phyloP scores from a whole-genome alignment of 331 rosid species.

The Pyracantha coccinea region DNA sequence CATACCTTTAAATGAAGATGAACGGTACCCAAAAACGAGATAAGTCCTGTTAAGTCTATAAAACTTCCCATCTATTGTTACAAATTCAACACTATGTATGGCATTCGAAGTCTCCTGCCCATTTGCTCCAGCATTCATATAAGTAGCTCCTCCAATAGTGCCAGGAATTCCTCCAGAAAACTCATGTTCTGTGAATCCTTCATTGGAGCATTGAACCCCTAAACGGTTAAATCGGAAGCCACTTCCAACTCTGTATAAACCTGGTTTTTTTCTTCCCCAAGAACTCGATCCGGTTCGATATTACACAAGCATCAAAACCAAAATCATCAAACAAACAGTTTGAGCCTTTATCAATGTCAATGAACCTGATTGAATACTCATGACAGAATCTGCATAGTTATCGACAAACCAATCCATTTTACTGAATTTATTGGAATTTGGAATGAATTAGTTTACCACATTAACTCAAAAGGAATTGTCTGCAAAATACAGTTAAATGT shows the following conservation, averaged over 20 bases:
- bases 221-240: constrained; percentile 19
- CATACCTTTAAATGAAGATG: constrained; percentile 24
- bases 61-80: constrained; percentile 12
- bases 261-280: constrained; percentile 9
- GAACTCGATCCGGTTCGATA: constrained; percentile 26
- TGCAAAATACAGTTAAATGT: background rate
- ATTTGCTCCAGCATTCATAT: constrained; percentile 35
- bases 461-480: background rate
- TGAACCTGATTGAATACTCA: constrained; percentile 18
- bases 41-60: constrained; percentile 4
- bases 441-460: background rate
- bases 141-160: constrained; percentile 25
- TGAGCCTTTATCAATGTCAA: constrained; percentile 26
- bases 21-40: constrained; percentile 18
- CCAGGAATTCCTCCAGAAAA: constrained; percentile 31
- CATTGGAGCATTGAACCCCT: constrained; percentile 22
- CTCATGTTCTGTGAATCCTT: constrained; percentile 24
- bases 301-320: constrained; percentile 30
- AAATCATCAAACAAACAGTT: constrained; percentile 26
- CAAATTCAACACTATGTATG: constrained; percentile 13
- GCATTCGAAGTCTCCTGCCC: constrained; percentile 28
- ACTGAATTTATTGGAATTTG: background rate
- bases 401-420: background rate
- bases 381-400: constrained; percentile 17
- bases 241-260: constrained; percentile 25